Evolutionary conservation across 441 rosid genomes (phyloP), one percentile per base, ranked within the genome.

Genomic region (Rhodomyrtus psidioides): DNA sequence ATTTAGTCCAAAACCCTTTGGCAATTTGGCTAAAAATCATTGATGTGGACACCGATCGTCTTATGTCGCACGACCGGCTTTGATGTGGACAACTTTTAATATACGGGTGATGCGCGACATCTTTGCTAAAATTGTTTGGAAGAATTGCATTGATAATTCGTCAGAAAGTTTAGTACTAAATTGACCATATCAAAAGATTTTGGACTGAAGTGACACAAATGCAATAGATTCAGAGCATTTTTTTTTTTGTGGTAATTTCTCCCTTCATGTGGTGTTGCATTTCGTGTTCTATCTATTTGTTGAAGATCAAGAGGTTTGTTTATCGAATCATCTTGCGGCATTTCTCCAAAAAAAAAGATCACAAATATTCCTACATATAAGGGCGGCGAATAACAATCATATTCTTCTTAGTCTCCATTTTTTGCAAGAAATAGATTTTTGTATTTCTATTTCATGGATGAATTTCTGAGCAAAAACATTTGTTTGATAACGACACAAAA

Each of bases 1-100:
- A 27, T 60, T 60, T n/a, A 60, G 2, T 28, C 12, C 1, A 27
- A 60, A 60, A 2, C 0, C 4, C 28, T 28, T 60, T 60, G 8
- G 10, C 13, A 16, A 60, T 28, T 28, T 28, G 12, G 30, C 14
- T 0, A 3, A 0, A 59, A 60, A 1, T 8, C 3, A 9, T 3
- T 60, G 15, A 51, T 51, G 15, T 51, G 53, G 53, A 51, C 1
- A 5, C 14, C 15, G 2, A 51, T 51, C 53, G 5, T 12, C 53
- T 14, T 12, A 51, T 14, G 15, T 12, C 1, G 15, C 4, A 4
- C 1, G 5, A 51, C 1, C 14, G 15, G 15, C 15, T 12, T 51
- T 51, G 53, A 12, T 51, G 53, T 12, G 3, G 53, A 51, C 15
- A 14, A 12, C 3, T 51, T 51, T 51, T 51, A 51, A 51, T 51